Evolutionary conservation across 805 yeast species (phyloP).

Genomic region (Ascoidea asiatica): DNA sequence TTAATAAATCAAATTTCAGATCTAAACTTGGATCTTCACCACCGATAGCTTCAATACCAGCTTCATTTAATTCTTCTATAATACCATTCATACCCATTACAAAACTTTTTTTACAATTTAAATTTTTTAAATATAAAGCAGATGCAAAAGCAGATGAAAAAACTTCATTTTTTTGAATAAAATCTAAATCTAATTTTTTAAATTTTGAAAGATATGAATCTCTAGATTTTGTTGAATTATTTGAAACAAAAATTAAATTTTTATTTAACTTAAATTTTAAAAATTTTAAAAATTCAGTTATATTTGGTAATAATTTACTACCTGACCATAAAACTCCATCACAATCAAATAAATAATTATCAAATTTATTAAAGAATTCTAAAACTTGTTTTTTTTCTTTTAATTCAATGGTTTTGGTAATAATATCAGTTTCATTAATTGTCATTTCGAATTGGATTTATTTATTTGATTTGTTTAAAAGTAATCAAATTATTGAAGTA

Average conservation of each 20-base stretch:
- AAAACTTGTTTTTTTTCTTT: conserved; percentile 32
- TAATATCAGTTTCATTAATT: neutral
- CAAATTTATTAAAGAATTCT: conserved; percentile 48
- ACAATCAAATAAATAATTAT: conserved; percentile 88
- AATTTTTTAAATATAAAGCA: conserved; percentile 72
- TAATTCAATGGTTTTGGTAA: conserved; percentile 32
- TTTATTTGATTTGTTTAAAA: too few species aligned
- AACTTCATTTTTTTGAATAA: conserved; percentile 45
- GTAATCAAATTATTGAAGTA: too few species aligned
- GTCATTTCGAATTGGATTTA: neutral
- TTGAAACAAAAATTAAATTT: conserved; percentile 79
- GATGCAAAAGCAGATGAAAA: conserved; percentile 90
- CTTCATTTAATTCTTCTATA: conserved; percentile 57
- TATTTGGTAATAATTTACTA: conserved; percentile 61
- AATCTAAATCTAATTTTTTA: conserved; percentile 32
- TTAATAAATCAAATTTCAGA: conserved; percentile 30
- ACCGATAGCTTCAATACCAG: conserved; percentile 72
- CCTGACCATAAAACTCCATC: conserved; percentile 98
- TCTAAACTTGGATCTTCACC: conserved; percentile 67
- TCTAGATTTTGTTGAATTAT: conserved; percentile 89
- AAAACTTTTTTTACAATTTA: conserved; percentile 64
- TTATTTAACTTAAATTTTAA: conserved; percentile 38
- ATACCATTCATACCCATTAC: conserved; percentile 85
- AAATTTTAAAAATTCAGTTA: conserved; percentile 59
- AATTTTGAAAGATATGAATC: conserved; percentile 66